Evolutionary conservation across 2,329 filamentous ascomycete genomes (phyloP).

Genomic region (Aspergillus quadricinctus): DNA sequence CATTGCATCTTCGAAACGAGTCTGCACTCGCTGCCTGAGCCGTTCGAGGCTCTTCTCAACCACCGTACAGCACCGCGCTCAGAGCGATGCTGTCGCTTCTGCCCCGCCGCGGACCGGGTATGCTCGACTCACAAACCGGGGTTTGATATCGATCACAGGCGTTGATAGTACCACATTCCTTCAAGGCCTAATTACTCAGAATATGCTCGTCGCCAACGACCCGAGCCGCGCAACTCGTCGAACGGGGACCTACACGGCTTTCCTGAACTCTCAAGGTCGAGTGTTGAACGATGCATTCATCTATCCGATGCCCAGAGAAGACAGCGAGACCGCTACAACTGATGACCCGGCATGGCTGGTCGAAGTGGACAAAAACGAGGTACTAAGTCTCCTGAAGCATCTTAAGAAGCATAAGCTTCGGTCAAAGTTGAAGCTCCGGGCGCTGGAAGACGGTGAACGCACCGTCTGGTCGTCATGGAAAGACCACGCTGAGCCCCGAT

Average conservation of each 20-base stretch:
- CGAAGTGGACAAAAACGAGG: constrained; percentile 72
- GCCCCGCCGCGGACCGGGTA: constrained; percentile 42
- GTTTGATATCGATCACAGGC: constrained; percentile 74
- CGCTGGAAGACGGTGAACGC: constrained; percentile 62
- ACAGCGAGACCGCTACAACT: constrained; percentile 12
- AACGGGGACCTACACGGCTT: constrained; percentile 70
- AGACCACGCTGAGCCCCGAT: constrained; percentile 39
- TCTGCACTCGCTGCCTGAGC: constrained; percentile 28
- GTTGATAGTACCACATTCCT: constrained; percentile 78
- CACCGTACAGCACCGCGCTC: constrained; percentile 12
- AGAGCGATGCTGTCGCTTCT: constrained; percentile 25
- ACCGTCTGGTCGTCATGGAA: constrained; percentile 73
- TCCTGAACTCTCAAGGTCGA: constrained; percentile 79
- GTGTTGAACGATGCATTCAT: constrained; percentile 88
- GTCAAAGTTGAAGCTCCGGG: constrained; percentile 67
- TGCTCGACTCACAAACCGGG: constrained; percentile 62
- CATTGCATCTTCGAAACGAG: constrained; percentile 16
- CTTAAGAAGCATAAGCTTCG: constrained; percentile 82
- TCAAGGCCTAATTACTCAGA: constrained; percentile 79
- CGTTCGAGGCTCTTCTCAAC: constrained; percentile 29
- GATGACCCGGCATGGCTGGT: constrained; percentile 60
- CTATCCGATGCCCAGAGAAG: constrained; percentile 56
- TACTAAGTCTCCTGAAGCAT: constrained; percentile 61
- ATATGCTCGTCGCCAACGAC: constrained; percentile 50
- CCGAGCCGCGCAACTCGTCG: constrained; percentile 31